phyloP scores from a whole-genome alignment of 2,329 filamentous ascomycete species.

The Sclerotinia trifoliorum region DNA sequence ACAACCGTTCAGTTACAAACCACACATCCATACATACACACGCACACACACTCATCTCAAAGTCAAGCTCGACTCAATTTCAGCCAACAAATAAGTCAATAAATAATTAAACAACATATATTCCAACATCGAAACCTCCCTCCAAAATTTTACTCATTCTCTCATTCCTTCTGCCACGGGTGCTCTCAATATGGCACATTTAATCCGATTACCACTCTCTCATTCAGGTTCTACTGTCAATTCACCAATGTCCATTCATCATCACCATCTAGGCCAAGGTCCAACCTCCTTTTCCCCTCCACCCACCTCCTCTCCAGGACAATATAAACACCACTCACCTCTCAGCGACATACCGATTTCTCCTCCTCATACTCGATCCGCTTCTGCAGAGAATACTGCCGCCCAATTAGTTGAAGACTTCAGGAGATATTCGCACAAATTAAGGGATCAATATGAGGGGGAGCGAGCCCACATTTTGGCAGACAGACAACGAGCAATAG shows the following conservation, averaged over 20 bases:
- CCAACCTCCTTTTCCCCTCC: constrained; percentile 9
- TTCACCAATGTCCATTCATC: constrained; percentile 27
- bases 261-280: not conserved
- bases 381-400: constrained; percentile 34
- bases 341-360: constrained; percentile 32
- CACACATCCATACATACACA: not conserved
- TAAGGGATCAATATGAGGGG: constrained; percentile 37
- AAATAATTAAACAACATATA: constrained; percentile 2
- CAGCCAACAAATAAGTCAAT: not conserved
- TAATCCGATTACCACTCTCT: constrained; percentile 21
- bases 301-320: constrained; percentile 7
- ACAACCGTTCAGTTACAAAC: not conserved
- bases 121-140: constrained; percentile 26
- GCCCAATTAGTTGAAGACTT: constrained; percentile 38
- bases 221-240: constrained; percentile 17
- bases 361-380: constrained; percentile 38
- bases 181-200: constrained; percentile 27
- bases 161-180: constrained; percentile 36
- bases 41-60: not conserved
- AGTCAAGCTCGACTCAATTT: not conserved
- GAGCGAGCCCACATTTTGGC: constrained; percentile 39
- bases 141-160: constrained; percentile 29
- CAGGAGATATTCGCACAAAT: constrained; percentile 36
- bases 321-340: constrained; percentile 22
- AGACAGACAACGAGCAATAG: constrained; percentile 36